Evolutionary conservation across 345 rosid genomes (phyloP), one percentile per base, ranked within the genome.

Genomic region (Hirschfeldia incana): DNA sequence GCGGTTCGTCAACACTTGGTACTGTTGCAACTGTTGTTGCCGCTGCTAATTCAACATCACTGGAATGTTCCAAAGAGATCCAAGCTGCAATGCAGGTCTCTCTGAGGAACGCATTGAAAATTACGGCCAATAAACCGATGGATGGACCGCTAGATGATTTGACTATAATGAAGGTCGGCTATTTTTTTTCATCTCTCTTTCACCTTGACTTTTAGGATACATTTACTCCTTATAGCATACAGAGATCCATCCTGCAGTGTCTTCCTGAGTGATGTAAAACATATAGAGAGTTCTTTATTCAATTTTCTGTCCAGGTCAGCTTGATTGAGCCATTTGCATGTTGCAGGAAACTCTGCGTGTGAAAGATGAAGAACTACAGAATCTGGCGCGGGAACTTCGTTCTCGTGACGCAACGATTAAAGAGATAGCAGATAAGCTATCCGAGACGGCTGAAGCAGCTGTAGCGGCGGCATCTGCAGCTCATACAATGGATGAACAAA

Each of bases 381-480:
- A 89, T 83, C 81, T 93, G 83, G 97, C 97, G 1, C 78, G 97
- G 72, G 93, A 92, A 58, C 76, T 95, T 77, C 97, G 98, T 76
- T 92, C 99, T 55, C 91, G 91, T 36, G 98, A 95, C 85, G 90
- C 96, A 72, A 93, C 86, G 28, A 95, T 96, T 66, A 96, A 85
- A 77, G 94, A 93, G 36, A 88, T 93, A 76, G 99, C 97, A 26
- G 97, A 93, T 17, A 93, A 89, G 81, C 85, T 96, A 44, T 78
- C 97, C 30, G 98, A 92, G 86, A 93, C 99, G 3, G 97, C 99
- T 70, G 99, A 96, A 85, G 98, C 99, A 79, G 98, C 98, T 69
- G 97, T 93, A 85, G 89, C 89, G 81, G 99, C 99, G 6, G 99
- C 99, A 62, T 83, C 92, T 76, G 97, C 99, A 16, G 97, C 98